phyloP scores from a whole-genome alignment of 2,329 filamentous ascomycete genomes.

The Botrytis pseudocinerea region DNA sequence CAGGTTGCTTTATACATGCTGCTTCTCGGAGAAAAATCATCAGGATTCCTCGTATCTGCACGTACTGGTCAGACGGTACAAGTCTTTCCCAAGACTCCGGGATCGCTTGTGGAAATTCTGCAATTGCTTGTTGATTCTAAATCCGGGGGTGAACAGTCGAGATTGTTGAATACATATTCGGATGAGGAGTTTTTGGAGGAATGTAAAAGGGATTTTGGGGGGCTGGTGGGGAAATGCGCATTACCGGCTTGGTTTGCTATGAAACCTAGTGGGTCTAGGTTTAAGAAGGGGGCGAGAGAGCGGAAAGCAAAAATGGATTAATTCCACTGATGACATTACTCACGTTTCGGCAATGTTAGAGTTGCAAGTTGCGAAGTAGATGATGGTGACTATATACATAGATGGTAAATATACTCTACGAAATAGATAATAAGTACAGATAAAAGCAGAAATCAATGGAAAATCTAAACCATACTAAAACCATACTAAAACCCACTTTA shows the following conservation, averaged over 20 bases:
- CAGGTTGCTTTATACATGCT: conserved; percentile 19
- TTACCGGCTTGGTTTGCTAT: conserved; percentile 22
- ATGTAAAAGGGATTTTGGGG: conserved; percentile 6
- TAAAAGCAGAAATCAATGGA: not conserved
- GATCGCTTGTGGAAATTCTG: not conserved
- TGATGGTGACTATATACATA: not conserved
- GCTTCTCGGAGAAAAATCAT: not conserved
- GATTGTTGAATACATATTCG: conserved; percentile 12
- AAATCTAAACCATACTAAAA: not conserved
- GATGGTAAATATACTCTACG: not conserved
- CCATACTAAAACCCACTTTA: not conserved
- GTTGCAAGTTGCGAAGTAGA: not conserved
- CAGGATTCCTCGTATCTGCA: conserved; percentile 14
- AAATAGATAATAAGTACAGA: not conserved
- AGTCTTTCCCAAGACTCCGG: not conserved
- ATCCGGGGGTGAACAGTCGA: not conserved
- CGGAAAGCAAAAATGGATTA: not conserved
- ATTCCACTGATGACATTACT: too few species aligned
- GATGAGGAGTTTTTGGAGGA: conserved; percentile 19
- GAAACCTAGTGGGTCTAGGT: not conserved
- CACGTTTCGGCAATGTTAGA: too few species aligned
- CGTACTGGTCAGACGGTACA: conserved; percentile 20
- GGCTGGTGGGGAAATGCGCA: conserved; percentile 17
- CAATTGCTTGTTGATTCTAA: conserved; percentile 17
- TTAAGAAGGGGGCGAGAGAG: not conserved